phyloP scores from a whole-genome alignment of 1,284 basidiomycete genomes.

The Trametes versicolor region DNA sequence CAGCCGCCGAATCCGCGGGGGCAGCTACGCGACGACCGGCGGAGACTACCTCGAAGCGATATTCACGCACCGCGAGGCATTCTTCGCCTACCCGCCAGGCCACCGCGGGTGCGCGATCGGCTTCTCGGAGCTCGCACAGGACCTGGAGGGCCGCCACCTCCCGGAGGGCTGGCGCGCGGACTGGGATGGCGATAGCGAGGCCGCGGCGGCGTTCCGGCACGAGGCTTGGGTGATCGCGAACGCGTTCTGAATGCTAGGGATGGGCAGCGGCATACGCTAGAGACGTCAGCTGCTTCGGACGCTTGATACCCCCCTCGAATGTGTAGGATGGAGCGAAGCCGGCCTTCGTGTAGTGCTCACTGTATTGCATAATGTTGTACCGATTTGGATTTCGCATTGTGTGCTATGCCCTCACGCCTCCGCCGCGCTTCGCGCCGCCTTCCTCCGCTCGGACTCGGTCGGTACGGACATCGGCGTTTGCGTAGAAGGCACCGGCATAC shows the following conservation, averaged over 20 bases:
- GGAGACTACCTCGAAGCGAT: constrained; percentile 80
- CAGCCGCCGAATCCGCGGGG: constrained; percentile 57
- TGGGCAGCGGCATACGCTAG: neutral
- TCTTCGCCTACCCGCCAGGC: constrained; percentile 64
- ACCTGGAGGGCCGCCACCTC: constrained; percentile 53
- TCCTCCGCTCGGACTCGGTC: constrained; percentile 36
- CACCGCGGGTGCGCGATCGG: constrained; percentile 69
- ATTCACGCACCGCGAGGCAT: constrained; percentile 76
- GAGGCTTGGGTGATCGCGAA: constrained; percentile 69
- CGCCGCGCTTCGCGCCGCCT: constrained; percentile 9
- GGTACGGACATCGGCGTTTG: constrained; percentile 36
- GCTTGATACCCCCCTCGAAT: constrained; percentile 11
- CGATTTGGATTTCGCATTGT: neutral
- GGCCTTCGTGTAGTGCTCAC: constrained; percentile 5
- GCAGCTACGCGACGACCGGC: constrained; percentile 63
- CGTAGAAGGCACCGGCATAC: constrained; percentile 30
- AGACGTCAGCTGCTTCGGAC: neutral
- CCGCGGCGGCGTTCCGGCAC: constrained; percentile 64
- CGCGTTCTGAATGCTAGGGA: constrained; percentile 8
- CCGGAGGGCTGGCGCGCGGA: constrained; percentile 60
- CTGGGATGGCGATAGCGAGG: constrained; percentile 72
- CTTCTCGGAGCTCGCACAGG: constrained; percentile 68
- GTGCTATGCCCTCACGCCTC: neutral
- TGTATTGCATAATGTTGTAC: neutral
- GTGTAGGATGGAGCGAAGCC: neutral